These are phyloP conservation scores for Gryganskiella cystojenkinii DNA, from an alignment of 192 early-diverging fungal genomes.

Conservation along the genomic window DNA sequence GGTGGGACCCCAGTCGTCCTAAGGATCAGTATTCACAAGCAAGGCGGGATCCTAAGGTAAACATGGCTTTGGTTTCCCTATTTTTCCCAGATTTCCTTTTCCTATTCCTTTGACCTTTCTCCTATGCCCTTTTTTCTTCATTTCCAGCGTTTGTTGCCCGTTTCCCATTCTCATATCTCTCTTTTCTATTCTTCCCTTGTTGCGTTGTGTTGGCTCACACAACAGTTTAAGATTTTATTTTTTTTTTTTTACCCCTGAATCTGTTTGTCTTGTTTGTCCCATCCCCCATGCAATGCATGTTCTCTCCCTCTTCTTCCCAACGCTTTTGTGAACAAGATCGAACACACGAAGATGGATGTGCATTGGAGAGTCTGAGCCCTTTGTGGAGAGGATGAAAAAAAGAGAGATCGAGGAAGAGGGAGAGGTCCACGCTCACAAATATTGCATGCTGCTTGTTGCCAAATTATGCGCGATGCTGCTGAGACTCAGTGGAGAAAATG, in stretches of 20 bases:
- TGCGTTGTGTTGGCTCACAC: not conserved
- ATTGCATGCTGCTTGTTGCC: no score
- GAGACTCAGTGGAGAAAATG: no score
- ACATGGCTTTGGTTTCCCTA: not conserved
- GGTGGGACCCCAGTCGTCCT: conserved; percentile 29
- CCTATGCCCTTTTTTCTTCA: not conserved
- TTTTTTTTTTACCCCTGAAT: conserved; percentile 19
- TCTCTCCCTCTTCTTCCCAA: not conserved
- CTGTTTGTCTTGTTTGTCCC: not conserved
- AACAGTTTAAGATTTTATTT: not conserved
- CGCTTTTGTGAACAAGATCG: not conserved
- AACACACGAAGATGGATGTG: no score
- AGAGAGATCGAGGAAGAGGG: no score
- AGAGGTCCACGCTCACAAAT: no score
- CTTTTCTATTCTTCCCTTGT: not conserved
- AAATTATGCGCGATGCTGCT: no score
- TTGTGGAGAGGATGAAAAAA: no score
- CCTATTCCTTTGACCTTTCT: not conserved
- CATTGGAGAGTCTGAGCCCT: no score
- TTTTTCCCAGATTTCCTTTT: not conserved
- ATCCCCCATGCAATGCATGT: not conserved
- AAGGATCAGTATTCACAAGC: conserved; percentile 2
- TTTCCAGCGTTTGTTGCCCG: not conserved
- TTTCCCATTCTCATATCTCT: not conserved
- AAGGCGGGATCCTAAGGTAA: conserved; percentile 34